Conservation (phyloP, 2,329 filamentous ascomycete species). For the Karstenula rhodostoma region DNA sequence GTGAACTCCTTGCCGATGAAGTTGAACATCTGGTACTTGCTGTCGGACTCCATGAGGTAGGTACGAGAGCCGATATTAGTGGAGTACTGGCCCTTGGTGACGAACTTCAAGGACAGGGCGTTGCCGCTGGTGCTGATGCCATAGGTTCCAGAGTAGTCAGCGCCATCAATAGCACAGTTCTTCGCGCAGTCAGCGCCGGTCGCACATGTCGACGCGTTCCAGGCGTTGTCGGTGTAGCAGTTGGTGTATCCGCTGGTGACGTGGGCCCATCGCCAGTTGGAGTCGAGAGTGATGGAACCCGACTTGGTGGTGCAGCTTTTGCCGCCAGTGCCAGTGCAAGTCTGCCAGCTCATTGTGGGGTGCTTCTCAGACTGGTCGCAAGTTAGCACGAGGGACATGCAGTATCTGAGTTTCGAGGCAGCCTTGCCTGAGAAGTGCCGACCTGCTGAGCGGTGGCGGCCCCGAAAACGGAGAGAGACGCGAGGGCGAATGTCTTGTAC, state of each 20-base stretch:
- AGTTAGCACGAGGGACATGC: constrained; percentile 8
- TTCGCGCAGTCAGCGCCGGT: constrained; percentile 48
- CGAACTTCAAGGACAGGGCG: constrained; percentile 64
- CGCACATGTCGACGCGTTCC: constrained; percentile 53
- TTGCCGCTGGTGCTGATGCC: constrained; percentile 62
- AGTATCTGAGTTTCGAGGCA: not conserved
- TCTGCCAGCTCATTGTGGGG: constrained; percentile 51
- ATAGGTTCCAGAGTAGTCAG: constrained; percentile 54
- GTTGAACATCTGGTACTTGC: constrained; percentile 54
- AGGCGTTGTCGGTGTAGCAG: constrained; percentile 58
- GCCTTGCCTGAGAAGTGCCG: constrained; percentile 40
- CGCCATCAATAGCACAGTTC: constrained; percentile 54
- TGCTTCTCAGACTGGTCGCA: constrained; percentile 48
- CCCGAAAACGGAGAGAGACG: constrained; percentile 51
- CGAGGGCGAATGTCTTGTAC: constrained; percentile 50
- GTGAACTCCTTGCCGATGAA: constrained; percentile 53
- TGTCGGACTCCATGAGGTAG: constrained; percentile 52
- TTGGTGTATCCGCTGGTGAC: constrained; percentile 55
- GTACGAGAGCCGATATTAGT: constrained; percentile 53
- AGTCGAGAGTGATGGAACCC: constrained; percentile 52
- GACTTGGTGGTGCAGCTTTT: constrained; percentile 49
- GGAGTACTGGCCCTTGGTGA: constrained; percentile 59
- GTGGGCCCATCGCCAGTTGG: constrained; percentile 62
- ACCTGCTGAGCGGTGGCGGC: constrained; percentile 53
- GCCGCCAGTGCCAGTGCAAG: constrained; percentile 51